Conservation (phyloP, 2,329 filamentous ascomycete genomes). For the Epichloe sylvatica region DNA sequence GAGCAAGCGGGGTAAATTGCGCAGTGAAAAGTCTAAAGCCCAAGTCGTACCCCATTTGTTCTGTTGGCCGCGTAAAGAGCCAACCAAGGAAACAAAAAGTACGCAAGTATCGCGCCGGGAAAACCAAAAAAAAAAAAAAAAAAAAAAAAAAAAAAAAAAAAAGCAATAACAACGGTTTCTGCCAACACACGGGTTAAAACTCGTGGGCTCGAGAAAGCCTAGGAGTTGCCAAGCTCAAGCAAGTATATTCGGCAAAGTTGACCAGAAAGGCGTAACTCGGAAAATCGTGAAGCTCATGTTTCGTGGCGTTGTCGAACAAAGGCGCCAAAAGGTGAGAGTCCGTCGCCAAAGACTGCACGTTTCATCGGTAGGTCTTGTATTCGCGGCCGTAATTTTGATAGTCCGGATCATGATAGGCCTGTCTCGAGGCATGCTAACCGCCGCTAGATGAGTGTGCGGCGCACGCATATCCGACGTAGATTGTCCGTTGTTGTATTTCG, state of each 20-base stretch:
- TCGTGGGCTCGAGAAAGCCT: too few relatives aligned
- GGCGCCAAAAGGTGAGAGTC: too few relatives aligned
- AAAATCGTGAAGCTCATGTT: constrained; percentile 13
- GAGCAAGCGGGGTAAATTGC: too few relatives aligned
- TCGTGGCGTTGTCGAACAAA: background rate
- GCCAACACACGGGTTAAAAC: too few relatives aligned
- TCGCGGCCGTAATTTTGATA: constrained; percentile 20
- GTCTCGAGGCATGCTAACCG: constrained; percentile 25
- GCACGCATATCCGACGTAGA: constrained; percentile 75
- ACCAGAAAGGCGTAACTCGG: background rate
- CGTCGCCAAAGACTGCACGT: constrained; percentile 33
- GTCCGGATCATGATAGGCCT: constrained; percentile 23
- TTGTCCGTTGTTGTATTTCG: constrained; percentile 54
- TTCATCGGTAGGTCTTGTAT: constrained; percentile 35
- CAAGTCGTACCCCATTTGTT: background rate
- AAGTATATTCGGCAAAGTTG: too few relatives aligned
- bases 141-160: background rate
- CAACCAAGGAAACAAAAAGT: background rate
- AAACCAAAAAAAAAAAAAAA: background rate
- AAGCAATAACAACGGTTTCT: background rate
- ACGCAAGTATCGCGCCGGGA: too few relatives aligned
- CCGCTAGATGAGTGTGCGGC: constrained; percentile 19
- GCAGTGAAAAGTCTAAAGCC: constrained; percentile 1
- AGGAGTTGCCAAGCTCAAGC: too few relatives aligned
- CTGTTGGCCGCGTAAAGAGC: background rate